These are phyloP conservation scores for Neonectria coccinea DNA, from an alignment of 2,329 filamentous ascomycete species.

Conservation along the genomic window DNA sequence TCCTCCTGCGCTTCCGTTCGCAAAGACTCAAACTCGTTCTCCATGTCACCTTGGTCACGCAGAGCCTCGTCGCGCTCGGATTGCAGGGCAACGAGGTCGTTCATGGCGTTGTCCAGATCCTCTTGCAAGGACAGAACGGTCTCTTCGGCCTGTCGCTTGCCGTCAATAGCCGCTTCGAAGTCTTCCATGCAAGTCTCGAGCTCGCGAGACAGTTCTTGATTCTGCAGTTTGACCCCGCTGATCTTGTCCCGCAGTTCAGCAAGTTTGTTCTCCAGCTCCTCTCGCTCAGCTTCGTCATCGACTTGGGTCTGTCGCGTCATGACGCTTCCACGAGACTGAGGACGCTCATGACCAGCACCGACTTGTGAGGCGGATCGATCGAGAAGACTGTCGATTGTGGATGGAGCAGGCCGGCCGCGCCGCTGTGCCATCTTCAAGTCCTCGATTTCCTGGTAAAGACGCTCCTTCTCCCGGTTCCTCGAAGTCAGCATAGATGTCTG, in stretches of 20 bases:
- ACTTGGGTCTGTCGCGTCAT: constrained; percentile 71
- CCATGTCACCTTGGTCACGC: constrained; percentile 70
- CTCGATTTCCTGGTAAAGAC: constrained; percentile 96
- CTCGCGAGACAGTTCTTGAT: constrained; percentile 87
- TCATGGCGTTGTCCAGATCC: constrained; percentile 82
- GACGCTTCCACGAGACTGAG: constrained; percentile 79
- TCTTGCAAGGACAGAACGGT: constrained; percentile 75
- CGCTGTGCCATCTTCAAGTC: constrained; percentile 91
- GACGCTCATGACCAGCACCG: constrained; percentile 73
- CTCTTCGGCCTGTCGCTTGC: constrained; percentile 70
- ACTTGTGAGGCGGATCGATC: constrained; percentile 94
- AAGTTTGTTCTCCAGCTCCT: constrained; percentile 86
- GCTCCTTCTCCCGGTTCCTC: constrained; percentile 92
- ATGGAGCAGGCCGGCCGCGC: constrained; percentile 71
- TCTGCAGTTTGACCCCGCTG: constrained; percentile 86
- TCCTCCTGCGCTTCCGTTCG: constrained; percentile 74
- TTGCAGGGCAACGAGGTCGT: constrained; percentile 83
- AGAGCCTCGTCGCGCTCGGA: constrained; percentile 88
- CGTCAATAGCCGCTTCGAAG: constrained; percentile 77
- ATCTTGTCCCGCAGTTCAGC: constrained; percentile 87
- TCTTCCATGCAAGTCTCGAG: constrained; percentile 84
- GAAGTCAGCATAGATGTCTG: constrained; percentile 98
- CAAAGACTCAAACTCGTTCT: constrained; percentile 71
- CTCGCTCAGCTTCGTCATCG: constrained; percentile 80
- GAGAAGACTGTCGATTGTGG: constrained; percentile 87